Percentiles rank a stretch among this genome's conserved stretches.
These are phyloP conservation scores for Bipolaris cookei DNA, from an alignment of 2,329 filamentous ascomycete genomes.

Conservation along the genomic window DNA sequence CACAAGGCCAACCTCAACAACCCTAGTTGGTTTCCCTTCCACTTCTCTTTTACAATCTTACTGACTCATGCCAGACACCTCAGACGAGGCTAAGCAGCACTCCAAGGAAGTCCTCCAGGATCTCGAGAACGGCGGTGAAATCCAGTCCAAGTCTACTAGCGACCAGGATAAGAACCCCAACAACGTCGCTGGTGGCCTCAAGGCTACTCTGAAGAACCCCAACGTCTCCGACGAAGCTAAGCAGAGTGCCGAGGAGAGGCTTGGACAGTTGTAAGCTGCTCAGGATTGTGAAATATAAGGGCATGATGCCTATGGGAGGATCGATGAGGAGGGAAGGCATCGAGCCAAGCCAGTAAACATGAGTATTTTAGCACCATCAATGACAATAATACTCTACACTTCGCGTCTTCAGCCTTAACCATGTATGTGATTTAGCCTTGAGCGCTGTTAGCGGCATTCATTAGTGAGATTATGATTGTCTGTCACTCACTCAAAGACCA, in stretches of 20 bases:
- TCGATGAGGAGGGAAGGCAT: constrained; percentile 3
- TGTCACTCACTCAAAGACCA: not conserved
- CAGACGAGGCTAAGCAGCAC: constrained; percentile 62
- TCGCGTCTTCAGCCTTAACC: not conserved
- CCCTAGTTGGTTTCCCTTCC: constrained; percentile 49
- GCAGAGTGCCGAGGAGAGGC: constrained; percentile 60
- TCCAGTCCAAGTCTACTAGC: constrained; percentile 26
- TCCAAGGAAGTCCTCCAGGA: constrained; percentile 61
- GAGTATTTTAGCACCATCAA: not conserved
- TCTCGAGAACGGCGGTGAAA: constrained; percentile 55
- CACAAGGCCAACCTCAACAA: constrained; percentile 67
- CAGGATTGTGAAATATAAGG: not conserved
- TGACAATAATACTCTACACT: not conserved
- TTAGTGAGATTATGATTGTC: not conserved
- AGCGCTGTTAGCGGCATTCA: not conserved
- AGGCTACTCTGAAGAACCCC: constrained; percentile 61
- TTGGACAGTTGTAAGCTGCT: constrained; percentile 46
- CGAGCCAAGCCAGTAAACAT: not conserved
- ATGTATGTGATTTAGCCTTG: not conserved
- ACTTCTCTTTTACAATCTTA: not conserved
- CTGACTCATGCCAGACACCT: constrained; percentile 51
- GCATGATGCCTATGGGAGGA: not conserved
- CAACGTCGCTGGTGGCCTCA: constrained; percentile 54
- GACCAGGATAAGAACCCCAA: constrained; percentile 58
- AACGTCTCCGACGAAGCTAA: constrained; percentile 64